These are phyloP conservation scores for Lasiosphaeria hispida DNA, from an alignment of 495 filamentous ascomycete genomes.

Conservation along the genomic window DNA sequence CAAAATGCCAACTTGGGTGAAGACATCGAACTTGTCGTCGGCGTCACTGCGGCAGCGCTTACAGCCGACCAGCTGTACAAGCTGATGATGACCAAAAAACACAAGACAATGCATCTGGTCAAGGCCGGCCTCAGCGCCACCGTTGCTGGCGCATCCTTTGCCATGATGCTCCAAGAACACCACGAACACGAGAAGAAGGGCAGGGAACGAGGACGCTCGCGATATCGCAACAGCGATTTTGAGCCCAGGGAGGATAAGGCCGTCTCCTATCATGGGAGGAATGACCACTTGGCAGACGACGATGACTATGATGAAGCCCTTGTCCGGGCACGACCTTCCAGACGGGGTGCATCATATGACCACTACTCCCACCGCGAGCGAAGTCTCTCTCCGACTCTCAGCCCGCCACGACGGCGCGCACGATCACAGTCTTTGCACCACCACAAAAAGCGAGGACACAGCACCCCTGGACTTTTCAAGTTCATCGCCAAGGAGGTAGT, in stretches of 20 bases:
- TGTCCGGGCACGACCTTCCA: too few species aligned
- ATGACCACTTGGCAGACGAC: not conserved
- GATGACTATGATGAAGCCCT: too few species aligned
- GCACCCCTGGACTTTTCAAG: too few species aligned
- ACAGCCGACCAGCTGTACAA: conserved; percentile 33
- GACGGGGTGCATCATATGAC: too few species aligned
- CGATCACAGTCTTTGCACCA: too few species aligned
- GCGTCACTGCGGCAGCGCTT: conserved; percentile 39
- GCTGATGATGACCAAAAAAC: conserved; percentile 15
- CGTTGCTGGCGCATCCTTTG: conserved; percentile 25
- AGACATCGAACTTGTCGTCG: conserved; percentile 43
- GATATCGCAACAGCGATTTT: not conserved
- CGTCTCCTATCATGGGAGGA: not conserved
- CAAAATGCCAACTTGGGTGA: conserved; percentile 27
- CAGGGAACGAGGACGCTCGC: not conserved
- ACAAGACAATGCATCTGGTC: conserved; percentile 23
- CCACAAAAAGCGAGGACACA: too few species aligned
- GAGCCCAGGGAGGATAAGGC: not conserved
- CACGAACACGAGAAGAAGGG: conserved; percentile 3
- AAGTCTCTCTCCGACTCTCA: too few species aligned
- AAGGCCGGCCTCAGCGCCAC: conserved; percentile 27
- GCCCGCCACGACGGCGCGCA: too few species aligned
- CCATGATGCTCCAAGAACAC: conserved; percentile 24
- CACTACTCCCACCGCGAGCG: too few species aligned
- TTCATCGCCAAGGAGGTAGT: too few species aligned